phyloP scores from a whole-genome alignment of 2,329 filamentous ascomycete species.

The Stachybotrys echinatus region DNA sequence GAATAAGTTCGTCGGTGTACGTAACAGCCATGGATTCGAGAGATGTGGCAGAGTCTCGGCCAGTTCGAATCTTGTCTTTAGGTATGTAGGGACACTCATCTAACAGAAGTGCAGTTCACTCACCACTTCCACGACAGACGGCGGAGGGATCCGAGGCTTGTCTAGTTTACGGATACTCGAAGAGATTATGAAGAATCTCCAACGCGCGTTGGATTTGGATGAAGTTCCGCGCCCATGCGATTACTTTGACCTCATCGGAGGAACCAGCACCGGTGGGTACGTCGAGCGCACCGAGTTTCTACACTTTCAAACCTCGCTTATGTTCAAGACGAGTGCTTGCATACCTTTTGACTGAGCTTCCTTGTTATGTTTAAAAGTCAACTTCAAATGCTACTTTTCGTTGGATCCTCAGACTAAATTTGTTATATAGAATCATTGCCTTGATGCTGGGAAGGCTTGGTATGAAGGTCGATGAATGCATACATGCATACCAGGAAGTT shows the following conservation, averaged over 20 bases:
- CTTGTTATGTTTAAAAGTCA: too few species aligned
- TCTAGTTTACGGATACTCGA: slow-evolving; percentile 19
- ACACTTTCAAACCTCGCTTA: too few species aligned
- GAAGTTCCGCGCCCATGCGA: slow-evolving; percentile 17
- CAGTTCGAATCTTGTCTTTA: background rate
- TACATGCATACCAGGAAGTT: slow-evolving; percentile 16
- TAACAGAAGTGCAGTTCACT: background rate
- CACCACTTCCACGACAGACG: too few species aligned
- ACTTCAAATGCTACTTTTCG: too few species aligned
- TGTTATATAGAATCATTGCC: slow-evolving; percentile 25
- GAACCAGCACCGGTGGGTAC: slow-evolving; percentile 23
- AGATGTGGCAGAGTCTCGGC: background rate
- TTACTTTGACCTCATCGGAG: slow-evolving; percentile 21
- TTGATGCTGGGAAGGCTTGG: slow-evolving; percentile 35
- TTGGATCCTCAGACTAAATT: too few species aligned
- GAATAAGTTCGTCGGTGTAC: too few species aligned
- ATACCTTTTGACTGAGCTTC: too few species aligned
- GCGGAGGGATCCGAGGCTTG: slow-evolving; percentile 18
- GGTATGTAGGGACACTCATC: background rate
- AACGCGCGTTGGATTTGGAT: slow-evolving; percentile 6
- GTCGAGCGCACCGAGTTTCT: background rate
- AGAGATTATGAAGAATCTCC: slow-evolving; percentile 16
- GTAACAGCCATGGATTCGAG: background rate
- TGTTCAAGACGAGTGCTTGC: too few species aligned
- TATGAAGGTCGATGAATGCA: slow-evolving; percentile 31